Evolutionary conservation across 176 grass and related monocot species (phyloP).

Genomic region (Saccharum spontaneum): DNA sequence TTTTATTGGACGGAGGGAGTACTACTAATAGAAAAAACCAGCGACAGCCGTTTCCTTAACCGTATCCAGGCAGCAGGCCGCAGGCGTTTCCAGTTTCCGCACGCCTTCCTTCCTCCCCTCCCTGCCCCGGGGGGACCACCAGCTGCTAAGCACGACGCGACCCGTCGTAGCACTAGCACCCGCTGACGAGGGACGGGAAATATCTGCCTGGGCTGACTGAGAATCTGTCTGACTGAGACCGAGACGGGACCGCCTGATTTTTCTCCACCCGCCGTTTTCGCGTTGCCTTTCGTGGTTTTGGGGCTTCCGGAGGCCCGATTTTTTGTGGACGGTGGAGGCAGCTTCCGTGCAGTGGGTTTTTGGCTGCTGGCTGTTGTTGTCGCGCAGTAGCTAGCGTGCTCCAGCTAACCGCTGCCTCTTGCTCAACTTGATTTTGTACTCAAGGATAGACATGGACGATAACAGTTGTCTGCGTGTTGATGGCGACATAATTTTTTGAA

Average conservation of each 20-base stretch:
- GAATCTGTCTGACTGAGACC: too few relatives aligned
- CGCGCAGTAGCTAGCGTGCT: background rate
- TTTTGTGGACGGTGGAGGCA: background rate
- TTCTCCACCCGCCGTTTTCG: background rate
- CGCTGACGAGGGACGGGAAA: conserved; percentile 2
- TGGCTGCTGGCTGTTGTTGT: background rate
- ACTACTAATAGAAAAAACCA: background rate
- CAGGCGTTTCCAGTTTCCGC: conserved; percentile 16
- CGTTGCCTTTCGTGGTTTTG: background rate
- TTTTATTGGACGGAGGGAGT: too few relatives aligned
- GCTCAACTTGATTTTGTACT: too few relatives aligned
- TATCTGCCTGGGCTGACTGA: background rate
- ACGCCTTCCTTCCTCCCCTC: background rate
- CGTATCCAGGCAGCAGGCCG: conserved; percentile 17
- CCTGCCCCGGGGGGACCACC: background rate
- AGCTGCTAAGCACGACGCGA: background rate
- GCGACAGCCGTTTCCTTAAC: conserved; percentile 27
- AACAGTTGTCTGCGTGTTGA: background rate
- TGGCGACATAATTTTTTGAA: background rate
- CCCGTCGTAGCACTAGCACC: background rate
- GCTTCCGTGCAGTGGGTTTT: background rate
- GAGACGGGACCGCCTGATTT: background rate
- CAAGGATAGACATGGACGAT: background rate
- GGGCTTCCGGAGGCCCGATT: background rate
- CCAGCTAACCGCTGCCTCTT: background rate